Base-by-base conservation (phyloP, 345 rosid genomes). In the Populus alba region DNA sequence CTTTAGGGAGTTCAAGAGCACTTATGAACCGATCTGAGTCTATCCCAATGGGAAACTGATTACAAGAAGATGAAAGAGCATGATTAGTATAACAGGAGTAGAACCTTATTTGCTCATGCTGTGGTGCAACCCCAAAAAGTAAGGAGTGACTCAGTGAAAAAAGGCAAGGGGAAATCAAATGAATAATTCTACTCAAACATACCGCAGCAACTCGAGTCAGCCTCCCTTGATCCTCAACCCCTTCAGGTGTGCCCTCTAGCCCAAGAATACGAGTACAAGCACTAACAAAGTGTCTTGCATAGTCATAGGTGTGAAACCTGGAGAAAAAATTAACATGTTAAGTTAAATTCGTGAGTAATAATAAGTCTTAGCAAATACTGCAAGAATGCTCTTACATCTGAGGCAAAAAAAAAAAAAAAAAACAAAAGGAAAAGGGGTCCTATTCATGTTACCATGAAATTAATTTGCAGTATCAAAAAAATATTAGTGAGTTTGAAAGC, bases 261-360 rank as follows among this genome's bases (percentile, higher is more conserved):
- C 98, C 99, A 88, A 97, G 97, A 78, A 97, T 97, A 78, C 99
- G 96, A 76, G 99, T 94, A 75, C 99, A 97, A 65, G 99, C 98
- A 73, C 99, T 96, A 77, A 97, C 99, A 87, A 97, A 97, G 72
- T 96, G 99, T 81, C 98, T 90, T 77, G 98, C 99, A 81, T 96
- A 96, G 87, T 96, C 99, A 83, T 96, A 96, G 57, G 98, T 96
- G 70, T 96, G 99, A 81, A 96, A 96, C 47, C 99, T 96, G 77
- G 68, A 66, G 43, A 35, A 57, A 65, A 74, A 61, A 33, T 53
- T 23, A 68, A 68, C 9, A 18, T 38, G 45, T 59, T 49, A n/a
- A 61, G 29, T 27, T 59, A 20, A 8, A 7, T 10, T 41, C 62
- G 23, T 20, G 31, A 23, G 68, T 23, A 51, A 20, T 70, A 25